Evolutionary conservation across 75 land plant species (phyloP), one percentile per base, ranked within the genome.

Genomic region (Picea sitchensis): DNA sequence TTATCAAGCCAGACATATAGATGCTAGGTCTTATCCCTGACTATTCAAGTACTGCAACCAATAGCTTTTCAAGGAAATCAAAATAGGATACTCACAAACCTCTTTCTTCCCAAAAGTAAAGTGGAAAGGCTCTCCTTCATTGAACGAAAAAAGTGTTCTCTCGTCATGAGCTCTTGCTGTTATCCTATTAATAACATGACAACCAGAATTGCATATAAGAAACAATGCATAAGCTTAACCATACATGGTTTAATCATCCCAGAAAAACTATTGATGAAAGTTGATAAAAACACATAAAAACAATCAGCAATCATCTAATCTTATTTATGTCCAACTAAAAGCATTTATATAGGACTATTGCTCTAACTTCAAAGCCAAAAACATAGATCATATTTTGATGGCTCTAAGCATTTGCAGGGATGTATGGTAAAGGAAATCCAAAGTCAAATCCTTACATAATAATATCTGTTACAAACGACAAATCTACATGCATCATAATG

Each of bases 81-180:
- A 80, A 80, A 34, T 44, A 82, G 31, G 17, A 17, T 32, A 47
- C 64, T 57, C 54, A 78, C 74, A 14, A 58, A 97, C 99, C 98
- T 97, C 91, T 20, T 82, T 80, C 79, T 95, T 92, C 32, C 99
- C 99, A 86, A 97, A 89, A 41, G 92, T 86, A 83, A 97, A 92
- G 77, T 86, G 86, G 64, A 87, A 82, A 34, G 98, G 97, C 79
- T 97, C 90, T 77, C 86, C 94, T 65, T 87, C 73, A 11, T 59
- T 84, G 62, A 81, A 80, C 77, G 92, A 80, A 1, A 89, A 60
- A 78, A 92, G 79, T 13, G 76, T 51, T 75, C 78, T 78, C 58
- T 92, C 91, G 79, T 93, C 88, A 41, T 76, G 83, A 56, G 89
- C 59, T 78, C 81, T 87, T 30, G 89, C 96, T 65, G 90, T 87